Conservation (phyloP, 768 basidiomycete genomes). For the Obba rivulosa region DNA sequence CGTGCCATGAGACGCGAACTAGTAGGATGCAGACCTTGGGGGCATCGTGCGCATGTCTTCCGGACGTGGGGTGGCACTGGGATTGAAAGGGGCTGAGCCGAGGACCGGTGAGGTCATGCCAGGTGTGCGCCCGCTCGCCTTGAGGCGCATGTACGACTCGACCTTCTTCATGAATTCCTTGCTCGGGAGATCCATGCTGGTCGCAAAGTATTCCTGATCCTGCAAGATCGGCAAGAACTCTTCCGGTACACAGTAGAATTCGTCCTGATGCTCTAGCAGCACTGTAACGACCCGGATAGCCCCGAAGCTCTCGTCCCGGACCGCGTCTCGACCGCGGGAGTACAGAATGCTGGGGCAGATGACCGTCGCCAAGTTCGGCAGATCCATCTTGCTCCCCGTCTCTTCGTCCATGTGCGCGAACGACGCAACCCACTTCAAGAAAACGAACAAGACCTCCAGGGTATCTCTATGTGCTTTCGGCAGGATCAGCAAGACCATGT, state of each 20-base stretch:
- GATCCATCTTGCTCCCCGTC: constrained; percentile 98
- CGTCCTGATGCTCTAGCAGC: constrained; percentile 89
- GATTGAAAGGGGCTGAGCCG: constrained; percentile 33
- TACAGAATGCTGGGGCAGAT: constrained; percentile 98
- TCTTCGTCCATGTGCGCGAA: constrained; percentile 94
- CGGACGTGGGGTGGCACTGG: constrained; percentile 16
- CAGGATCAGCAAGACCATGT: constrained; percentile 79
- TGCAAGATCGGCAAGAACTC: constrained; percentile 84
- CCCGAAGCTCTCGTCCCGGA: constrained; percentile 88
- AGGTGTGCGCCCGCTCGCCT: constrained; percentile 52
- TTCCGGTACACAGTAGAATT: constrained; percentile 89
- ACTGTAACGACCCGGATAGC: constrained; percentile 83
- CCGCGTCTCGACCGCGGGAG: constrained; percentile 76
- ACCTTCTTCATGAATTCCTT: constrained; percentile 97
- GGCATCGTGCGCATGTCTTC: constrained; percentile 19
- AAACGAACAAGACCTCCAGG: constrained; percentile 95
- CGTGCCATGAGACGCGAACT: background rate
- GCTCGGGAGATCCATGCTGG: constrained; percentile 81
- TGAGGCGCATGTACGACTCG: constrained; percentile 81
- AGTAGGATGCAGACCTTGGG: constrained; percentile 16
- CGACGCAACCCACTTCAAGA: constrained; percentile 98
- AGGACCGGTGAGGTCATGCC: constrained; percentile 30
- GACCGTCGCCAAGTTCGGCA: constrained; percentile 92
- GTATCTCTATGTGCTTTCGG: constrained; percentile 96
- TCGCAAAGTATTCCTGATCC: constrained; percentile 90